phyloP scores from a whole-genome alignment of 2,329 filamentous ascomycete species.

The Pseudophaeomoniella oleicola region DNA sequence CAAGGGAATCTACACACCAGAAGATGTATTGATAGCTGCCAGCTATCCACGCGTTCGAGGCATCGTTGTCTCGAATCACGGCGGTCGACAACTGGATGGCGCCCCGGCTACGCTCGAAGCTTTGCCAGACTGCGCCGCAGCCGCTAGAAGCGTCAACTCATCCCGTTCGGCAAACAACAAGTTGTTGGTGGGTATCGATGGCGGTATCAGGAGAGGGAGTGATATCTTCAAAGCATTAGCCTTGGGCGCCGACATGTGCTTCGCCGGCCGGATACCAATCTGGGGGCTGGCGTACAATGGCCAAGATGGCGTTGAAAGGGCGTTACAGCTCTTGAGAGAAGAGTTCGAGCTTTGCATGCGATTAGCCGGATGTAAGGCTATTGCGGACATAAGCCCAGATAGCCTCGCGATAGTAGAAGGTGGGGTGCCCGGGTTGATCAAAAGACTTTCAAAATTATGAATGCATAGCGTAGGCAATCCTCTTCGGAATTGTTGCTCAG shows the following conservation, averaged over 20 bases:
- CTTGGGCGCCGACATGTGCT: conserved; percentile 19
- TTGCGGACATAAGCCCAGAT: not conserved
- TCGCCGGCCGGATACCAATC: conserved; percentile 18
- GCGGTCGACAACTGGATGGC: conserved; percentile 10
- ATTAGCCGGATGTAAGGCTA: conserved; percentile 15
- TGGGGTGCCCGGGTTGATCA: too few species aligned
- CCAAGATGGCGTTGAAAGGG: conserved; percentile 20
- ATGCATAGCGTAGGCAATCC: too few species aligned
- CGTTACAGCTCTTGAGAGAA: conserved; percentile 16
- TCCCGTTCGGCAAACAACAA: too few species aligned
- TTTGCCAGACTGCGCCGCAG: not conserved
- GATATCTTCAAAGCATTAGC: conserved; percentile 24
- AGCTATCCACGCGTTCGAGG: conserved; percentile 9
- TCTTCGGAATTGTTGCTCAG: too few species aligned
- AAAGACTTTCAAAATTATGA: too few species aligned
- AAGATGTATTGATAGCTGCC: conserved; percentile 9
- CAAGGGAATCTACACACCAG: conserved; percentile 11
- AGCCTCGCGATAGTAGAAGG: not conserved
- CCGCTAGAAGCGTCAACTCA: too few species aligned
- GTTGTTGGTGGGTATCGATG: conserved; percentile 9
- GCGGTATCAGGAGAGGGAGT: conserved; percentile 18
- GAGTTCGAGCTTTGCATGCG: conserved; percentile 19
- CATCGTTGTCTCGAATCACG: conserved; percentile 10
- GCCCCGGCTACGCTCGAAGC: conserved; percentile 10
- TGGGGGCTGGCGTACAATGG: conserved; percentile 21